These are phyloP conservation scores for Calocybe gangraenosa DNA, from an alignment of 768 basidiomycete genomes.

Conservation along the genomic window DNA sequence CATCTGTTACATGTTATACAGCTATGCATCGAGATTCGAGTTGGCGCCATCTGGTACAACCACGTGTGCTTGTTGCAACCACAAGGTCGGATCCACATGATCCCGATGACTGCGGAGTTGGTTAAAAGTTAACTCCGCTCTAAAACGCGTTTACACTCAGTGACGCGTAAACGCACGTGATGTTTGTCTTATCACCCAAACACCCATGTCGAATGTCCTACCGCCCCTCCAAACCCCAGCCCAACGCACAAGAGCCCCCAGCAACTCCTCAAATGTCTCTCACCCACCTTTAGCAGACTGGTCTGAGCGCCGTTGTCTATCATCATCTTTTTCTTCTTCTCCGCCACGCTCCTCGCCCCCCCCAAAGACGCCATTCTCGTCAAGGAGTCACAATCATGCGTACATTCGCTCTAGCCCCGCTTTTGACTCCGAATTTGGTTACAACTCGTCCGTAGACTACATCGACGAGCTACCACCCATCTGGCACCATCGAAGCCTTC, in stretches of 20 bases:
- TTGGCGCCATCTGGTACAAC: too few relatives aligned
- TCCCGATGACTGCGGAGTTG: conserved; percentile 27
- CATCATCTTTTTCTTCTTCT: conserved; percentile 24
- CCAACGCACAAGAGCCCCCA: conserved; percentile 18
- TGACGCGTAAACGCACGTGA: conserved; percentile 38
- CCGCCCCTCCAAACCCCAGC: conserved; percentile 24
- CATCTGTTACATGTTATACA: too few relatives aligned
- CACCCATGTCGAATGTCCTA: conserved; percentile 35
- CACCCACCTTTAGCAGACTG: conserved; percentile 16
- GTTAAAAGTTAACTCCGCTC: conserved; percentile 25
- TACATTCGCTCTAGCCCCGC: conserved; percentile 34
- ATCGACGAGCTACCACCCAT: conserved; percentile 24
- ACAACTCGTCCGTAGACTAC: conserved; percentile 16
- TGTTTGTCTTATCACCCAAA: conserved; percentile 39
- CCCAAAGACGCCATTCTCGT: conserved; percentile 31
- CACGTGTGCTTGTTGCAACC: too few relatives aligned
- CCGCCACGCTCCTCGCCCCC: conserved; percentile 35
- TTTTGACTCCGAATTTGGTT: conserved; percentile 20
- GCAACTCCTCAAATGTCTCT: conserved; percentile 15
- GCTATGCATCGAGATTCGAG: too few relatives aligned
- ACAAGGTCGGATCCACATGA: too few relatives aligned
- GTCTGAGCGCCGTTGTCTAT: conserved; percentile 16
- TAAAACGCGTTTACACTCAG: conserved; percentile 40
- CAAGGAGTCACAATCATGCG: conserved; percentile 23
- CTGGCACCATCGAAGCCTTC: conserved; percentile 19